Evolutionary conservation across 2,329 filamentous ascomycete genomes (phyloP).

Genomic region (Ciborinia camelliae): DNA sequence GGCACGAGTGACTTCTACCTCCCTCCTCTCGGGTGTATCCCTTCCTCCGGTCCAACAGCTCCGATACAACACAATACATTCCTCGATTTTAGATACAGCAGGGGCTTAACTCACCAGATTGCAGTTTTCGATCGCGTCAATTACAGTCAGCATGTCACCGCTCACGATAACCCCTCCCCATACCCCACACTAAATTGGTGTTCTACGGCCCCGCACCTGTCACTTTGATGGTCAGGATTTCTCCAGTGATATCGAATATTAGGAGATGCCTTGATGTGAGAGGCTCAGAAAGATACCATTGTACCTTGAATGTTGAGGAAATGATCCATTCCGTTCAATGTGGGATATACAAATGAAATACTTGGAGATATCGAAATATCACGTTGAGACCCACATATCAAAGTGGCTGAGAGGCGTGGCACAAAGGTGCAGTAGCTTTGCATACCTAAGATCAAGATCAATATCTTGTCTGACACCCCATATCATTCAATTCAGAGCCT

Average conservation of each 20-base stretch:
- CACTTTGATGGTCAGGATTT: neutral
- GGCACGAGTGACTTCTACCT: neutral
- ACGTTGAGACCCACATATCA: neutral
- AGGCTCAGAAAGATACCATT: neutral
- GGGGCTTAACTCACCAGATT: neutral
- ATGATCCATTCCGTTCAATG: neutral
- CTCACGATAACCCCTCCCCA: neutral
- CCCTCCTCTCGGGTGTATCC: too few relatives aligned
- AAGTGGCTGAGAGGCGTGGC: slow-evolving; percentile 1
- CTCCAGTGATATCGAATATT: neutral
- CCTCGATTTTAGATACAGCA: neutral
- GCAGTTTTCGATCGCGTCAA: neutral
- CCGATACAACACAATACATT: too few relatives aligned
- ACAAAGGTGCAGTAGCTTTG: neutral
- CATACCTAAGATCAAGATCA: neutral
- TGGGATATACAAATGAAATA: neutral
- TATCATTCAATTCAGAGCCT: neutral
- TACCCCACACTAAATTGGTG: neutral
- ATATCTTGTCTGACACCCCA: neutral
- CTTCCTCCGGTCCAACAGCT: too few relatives aligned
- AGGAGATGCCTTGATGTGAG: too few relatives aligned
- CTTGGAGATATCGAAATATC: neutral
- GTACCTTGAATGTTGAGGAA: neutral
- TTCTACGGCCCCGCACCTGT: neutral
- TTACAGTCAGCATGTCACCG: neutral